Conservation (phyloP, 2,329 filamentous ascomycete species). For the Neocucurbitaria cava region DNA sequence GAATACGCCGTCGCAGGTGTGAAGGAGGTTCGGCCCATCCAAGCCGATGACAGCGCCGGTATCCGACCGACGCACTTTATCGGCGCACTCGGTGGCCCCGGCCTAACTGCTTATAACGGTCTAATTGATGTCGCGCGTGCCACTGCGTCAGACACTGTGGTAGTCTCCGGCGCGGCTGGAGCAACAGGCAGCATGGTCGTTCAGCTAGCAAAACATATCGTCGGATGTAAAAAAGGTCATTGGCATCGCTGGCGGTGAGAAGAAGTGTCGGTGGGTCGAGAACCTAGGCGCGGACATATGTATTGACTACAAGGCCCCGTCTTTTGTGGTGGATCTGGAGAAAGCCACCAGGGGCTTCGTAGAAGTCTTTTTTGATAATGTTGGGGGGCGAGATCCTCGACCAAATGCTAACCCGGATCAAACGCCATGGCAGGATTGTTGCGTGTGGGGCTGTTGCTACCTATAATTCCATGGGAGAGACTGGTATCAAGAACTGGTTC, state of each 20-base stretch:
- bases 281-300: constrained; percentile 61
- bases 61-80: constrained; percentile 55
- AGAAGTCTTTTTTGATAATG: constrained; percentile 61
- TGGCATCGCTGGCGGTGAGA: constrained; percentile 60
- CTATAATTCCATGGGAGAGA: constrained; percentile 49
- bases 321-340: constrained; percentile 56
- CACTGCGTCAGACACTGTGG: constrained; percentile 72
- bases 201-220: constrained; percentile 60
- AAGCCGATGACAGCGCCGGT: constrained; percentile 40
- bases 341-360: constrained; percentile 58
- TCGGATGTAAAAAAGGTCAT: constrained; percentile 58
- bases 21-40: constrained; percentile 37
- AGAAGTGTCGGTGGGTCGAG: constrained; percentile 61
- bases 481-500: constrained; percentile 53
- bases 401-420: constrained; percentile 53
- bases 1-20: constrained; percentile 65
- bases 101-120: constrained; percentile 78
- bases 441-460: constrained; percentile 54
- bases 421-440: constrained; percentile 50
- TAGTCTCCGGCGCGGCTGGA: constrained; percentile 78
- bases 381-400: constrained; percentile 59
- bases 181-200: constrained; percentile 76
- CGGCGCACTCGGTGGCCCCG: constrained; percentile 57
- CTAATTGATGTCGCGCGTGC: constrained; percentile 71
- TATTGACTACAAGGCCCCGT: constrained; percentile 61